These are phyloP conservation scores for Acer saccharum DNA, from an alignment of 345 rosid species.

Conservation along the genomic window DNA sequence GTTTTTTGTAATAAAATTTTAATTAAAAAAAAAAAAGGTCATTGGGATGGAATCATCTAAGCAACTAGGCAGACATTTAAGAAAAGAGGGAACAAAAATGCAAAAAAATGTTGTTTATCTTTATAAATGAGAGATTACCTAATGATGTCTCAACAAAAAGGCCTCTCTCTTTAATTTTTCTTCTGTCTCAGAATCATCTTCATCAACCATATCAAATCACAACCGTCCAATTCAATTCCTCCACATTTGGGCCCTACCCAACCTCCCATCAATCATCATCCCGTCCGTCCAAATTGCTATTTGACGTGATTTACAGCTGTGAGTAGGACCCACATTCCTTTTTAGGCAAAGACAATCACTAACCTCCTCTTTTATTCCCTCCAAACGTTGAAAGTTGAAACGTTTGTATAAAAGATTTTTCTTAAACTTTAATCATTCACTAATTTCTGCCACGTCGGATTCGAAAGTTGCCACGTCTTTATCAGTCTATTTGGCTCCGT, in stretches of 20 bases:
- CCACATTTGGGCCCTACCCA: not conserved
- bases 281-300: not conserved
- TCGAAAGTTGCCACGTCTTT: not conserved
- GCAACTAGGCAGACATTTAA: not conserved
- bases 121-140: conserved; percentile 18
- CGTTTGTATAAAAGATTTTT: not conserved
- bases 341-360: conserved; percentile 36
- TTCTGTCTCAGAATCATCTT: conserved; percentile 19
- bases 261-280: conserved; percentile 4
- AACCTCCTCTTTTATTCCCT: conserved; percentile 14
- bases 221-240: conserved; percentile 3
- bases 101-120: not conserved
- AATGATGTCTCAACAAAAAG: conserved; percentile 31
- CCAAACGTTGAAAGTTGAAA: not conserved
- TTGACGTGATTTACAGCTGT: conserved; percentile 34
- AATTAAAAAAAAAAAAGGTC: not conserved
- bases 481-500: not conserved
- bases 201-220: conserved; percentile 13
- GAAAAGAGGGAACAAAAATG: not conserved
- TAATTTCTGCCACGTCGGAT: conserved; percentile 4
- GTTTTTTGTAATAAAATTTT: too few species aligned
- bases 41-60: not conserved
- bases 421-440: conserved; percentile 6
- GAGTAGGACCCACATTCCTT: conserved; percentile 29
- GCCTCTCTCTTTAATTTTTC: not conserved